A percentile compares a stretch with the other conserved stretches of the same genome.
These are phyloP conservation scores for Lasiodiplodia citricola DNA, from an alignment of 2,329 filamentous ascomycete genomes.

Conservation along the genomic window DNA sequence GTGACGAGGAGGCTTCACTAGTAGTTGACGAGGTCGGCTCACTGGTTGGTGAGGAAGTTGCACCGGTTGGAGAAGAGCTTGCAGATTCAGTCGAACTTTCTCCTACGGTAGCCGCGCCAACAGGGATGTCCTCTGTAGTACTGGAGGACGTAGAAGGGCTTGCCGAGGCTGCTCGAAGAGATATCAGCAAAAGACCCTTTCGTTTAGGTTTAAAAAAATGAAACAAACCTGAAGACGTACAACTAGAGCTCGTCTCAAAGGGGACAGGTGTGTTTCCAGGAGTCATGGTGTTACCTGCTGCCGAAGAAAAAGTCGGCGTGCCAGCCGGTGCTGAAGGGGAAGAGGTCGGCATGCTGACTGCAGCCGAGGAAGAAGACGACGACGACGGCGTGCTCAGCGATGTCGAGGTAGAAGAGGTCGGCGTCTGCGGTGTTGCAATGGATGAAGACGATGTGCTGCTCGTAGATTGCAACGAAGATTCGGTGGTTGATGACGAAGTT, in stretches of 20 bases:
- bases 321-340: not conserved
- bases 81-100: conserved; percentile 8
- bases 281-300: not conserved
- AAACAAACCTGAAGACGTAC: not conserved
- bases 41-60: not conserved
- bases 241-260: conserved; percentile 1
- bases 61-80: not conserved
- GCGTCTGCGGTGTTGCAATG: conserved; percentile 28
- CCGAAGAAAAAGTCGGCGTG: not conserved
- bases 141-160: not conserved
- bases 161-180: not conserved
- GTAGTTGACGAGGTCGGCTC: not conserved
- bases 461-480: not conserved
- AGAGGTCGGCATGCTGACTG: not conserved
- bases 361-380: not conserved
- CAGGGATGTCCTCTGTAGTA: not conserved
- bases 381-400: not conserved
- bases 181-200: not conserved
- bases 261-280: not conserved
- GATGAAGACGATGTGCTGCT: conserved; percentile 28
- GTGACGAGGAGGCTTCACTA: not conserved
- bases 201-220: not conserved
- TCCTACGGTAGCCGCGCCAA: not conserved
- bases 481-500: conserved; percentile 15
- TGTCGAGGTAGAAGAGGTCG: conserved; percentile 8